A percentile compares a stretch with the other conserved stretches of the same genome.
Conservation (phyloP, 2,329 filamentous ascomycete species). For the Pseudogymnoascus sp. region DNA sequence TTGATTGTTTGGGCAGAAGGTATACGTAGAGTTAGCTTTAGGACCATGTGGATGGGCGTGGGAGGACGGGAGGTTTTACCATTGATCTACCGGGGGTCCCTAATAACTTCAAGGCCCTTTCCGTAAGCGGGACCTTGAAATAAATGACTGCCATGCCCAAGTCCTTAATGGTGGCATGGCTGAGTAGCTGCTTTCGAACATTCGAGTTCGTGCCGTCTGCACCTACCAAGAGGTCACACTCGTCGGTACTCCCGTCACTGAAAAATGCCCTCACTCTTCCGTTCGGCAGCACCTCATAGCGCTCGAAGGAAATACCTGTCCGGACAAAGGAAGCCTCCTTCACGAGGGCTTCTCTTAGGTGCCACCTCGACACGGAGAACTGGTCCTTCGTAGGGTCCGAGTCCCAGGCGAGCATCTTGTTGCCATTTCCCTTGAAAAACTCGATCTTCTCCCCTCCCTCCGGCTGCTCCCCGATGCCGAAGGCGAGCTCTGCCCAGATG, state of each 20-base stretch:
- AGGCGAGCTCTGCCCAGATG: constrained; percentile 19
- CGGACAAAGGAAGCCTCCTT: constrained; percentile 16
- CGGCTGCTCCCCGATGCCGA: constrained; percentile 20
- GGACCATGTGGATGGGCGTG: neutral
- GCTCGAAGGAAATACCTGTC: constrained; percentile 7
- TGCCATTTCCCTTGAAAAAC: constrained; percentile 20
- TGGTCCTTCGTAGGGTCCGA: constrained; percentile 19
- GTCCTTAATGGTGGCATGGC: constrained; percentile 14
- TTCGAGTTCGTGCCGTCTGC: constrained; percentile 93
- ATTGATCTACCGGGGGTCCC: neutral
- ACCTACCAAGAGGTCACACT: constrained; percentile 58
- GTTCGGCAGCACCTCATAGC: constrained; percentile 10
- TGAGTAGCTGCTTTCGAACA: constrained; percentile 45
- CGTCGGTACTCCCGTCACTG: neutral
- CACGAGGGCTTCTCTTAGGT: constrained; percentile 20
- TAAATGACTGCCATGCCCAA: constrained; percentile 23
- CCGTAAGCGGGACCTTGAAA: constrained; percentile 24
- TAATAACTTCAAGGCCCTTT: constrained; percentile 5
- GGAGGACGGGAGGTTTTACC: neutral
- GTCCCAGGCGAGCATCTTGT: constrained; percentile 21
- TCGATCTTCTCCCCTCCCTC: constrained; percentile 18
- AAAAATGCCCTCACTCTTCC: constrained; percentile 10
- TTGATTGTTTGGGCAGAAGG: constrained; percentile 21
- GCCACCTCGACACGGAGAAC: constrained; percentile 22
- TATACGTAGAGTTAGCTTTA: constrained; percentile 10